Conservation (phyloP, 805 yeast genomes). For the Myxozyma neglecta region DNA sequence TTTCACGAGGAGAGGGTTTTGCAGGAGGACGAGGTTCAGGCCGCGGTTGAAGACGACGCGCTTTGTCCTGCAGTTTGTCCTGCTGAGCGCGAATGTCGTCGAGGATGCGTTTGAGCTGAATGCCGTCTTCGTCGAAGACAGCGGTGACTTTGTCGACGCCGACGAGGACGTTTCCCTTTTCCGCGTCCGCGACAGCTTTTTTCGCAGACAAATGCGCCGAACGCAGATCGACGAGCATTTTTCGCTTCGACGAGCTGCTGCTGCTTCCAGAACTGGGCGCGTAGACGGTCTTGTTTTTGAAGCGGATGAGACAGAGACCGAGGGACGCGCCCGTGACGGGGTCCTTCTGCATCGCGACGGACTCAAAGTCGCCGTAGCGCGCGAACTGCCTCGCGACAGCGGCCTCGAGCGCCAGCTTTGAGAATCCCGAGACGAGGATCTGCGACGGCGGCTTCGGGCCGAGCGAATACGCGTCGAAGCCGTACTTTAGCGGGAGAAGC, state of each 20-base stretch:
- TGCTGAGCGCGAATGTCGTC: slow-evolving; percentile 14
- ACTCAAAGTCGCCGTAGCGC: slow-evolving; percentile 62
- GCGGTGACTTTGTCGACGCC: slow-evolving; percentile 49
- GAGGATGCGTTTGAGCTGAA: slow-evolving; percentile 29
- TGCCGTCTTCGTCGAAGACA: slow-evolving; percentile 41
- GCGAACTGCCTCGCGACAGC: slow-evolving; percentile 55
- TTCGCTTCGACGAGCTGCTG: too few relatives aligned
- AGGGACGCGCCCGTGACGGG: slow-evolving; percentile 76
- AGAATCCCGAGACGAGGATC: slow-evolving; percentile 67
- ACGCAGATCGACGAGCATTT: slow-evolving; percentile 10
- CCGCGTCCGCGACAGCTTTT: slow-evolving; percentile 46
- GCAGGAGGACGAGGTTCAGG: neutral
- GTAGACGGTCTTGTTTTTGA: slow-evolving; percentile 47
- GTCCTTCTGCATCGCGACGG: slow-evolving; percentile 61
- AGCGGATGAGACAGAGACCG: slow-evolving; percentile 66
- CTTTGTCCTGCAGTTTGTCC: neutral
- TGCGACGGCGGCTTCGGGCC: slow-evolving; percentile 75
- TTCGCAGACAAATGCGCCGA: slow-evolving; percentile 50
- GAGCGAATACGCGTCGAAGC: slow-evolving; percentile 67
- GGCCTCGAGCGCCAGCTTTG: slow-evolving; percentile 51
- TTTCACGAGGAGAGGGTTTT: neutral
- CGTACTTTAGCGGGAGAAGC: slow-evolving; percentile 41
- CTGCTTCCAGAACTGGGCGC: too few relatives aligned
- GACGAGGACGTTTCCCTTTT: slow-evolving; percentile 47
- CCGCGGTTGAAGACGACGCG: slow-evolving; percentile 19